phyloP scores from a whole-genome alignment of 1,139 yeast species.

The Geotrichum cucujoidarum region DNA sequence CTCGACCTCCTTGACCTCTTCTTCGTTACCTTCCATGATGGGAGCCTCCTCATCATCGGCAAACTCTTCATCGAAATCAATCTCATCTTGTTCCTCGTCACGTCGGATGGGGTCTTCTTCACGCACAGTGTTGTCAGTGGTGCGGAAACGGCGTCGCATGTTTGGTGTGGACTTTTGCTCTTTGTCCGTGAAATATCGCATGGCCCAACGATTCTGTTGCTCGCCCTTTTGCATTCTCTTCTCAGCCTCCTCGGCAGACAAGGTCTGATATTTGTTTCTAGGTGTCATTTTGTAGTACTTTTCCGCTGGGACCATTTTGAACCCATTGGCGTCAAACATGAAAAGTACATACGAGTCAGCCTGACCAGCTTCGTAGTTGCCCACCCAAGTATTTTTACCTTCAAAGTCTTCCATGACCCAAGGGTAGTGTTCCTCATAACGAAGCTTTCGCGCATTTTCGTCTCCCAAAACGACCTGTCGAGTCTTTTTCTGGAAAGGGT shows the following conservation, averaged over 20 bases:
- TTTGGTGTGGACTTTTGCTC: conserved; percentile 22
- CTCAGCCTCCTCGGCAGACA: conserved; percentile 94
- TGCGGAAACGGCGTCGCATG: conserved; percentile 43
- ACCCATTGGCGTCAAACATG: conserved; percentile 81
- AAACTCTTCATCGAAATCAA: conserved; percentile 94
- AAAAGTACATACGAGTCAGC: conserved; percentile 81
- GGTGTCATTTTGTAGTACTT: conserved; percentile 92
- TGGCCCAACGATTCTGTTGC: conserved; percentile 88
- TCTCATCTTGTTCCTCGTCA: conserved; percentile 83
- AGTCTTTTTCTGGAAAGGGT: conserved; percentile 70
- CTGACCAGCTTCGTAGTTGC: conserved; percentile 91
- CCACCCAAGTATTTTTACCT: conserved; percentile 90
- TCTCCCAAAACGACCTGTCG: conserved; percentile 76
- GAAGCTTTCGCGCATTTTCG: conserved; percentile 71
- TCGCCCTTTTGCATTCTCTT: conserved; percentile 80
- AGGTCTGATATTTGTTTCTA: conserved; percentile 85
- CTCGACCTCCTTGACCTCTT: conserved; percentile 87
- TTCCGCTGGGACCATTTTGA: conserved; percentile 91
- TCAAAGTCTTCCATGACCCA: conserved; percentile 98
- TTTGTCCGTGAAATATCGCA: conserved; percentile 71
- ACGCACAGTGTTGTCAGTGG: conserved; percentile 50
- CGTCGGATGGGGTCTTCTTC: conserved; percentile 36
- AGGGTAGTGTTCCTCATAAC: conserved; percentile 94
- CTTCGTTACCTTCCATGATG: conserved; percentile 93
- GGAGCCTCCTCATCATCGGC: conserved; percentile 99